A percentile compares a stretch with the other conserved stretches of the same genome.
These are phyloP conservation scores for Graphilbum ipis-grandicollis DNA, from an alignment of 2,329 filamentous ascomycete genomes.

Conservation along the genomic window DNA sequence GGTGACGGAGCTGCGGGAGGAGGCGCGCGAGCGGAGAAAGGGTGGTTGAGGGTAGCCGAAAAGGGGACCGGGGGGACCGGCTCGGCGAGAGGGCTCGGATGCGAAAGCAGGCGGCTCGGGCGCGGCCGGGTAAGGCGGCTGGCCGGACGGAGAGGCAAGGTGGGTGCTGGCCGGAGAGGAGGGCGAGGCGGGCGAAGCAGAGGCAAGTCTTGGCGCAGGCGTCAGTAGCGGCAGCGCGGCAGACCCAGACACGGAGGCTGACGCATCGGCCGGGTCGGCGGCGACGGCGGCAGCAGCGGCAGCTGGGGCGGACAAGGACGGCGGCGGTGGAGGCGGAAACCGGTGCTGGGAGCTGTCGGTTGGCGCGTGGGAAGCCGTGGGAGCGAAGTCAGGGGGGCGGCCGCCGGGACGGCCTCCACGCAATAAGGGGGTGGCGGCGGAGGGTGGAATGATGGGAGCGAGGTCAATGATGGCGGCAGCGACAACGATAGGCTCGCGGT, in stretches of 20 bases:
- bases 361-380: conserved; percentile 30
- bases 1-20: conserved; percentile 25
- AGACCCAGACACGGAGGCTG: background rate
- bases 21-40: conserved; percentile 25
- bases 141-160: conserved; percentile 14
- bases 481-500: too few species aligned
- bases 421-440: background rate
- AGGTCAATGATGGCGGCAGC: too few species aligned
- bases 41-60: conserved; percentile 16
- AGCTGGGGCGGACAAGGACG: too few species aligned
- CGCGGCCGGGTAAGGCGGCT: conserved; percentile 15
- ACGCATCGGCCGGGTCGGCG: background rate
- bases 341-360: conserved; percentile 7
- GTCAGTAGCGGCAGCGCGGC: too few species aligned
- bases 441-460: too few species aligned
- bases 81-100: conserved; percentile 6
- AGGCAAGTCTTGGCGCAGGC: too few species aligned
- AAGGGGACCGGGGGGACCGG: conserved; percentile 8
- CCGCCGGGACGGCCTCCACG: conserved; percentile 27
- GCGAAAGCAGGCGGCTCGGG: background rate
- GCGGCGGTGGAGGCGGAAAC: conserved; percentile 6
- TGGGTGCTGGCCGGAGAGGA: conserved; percentile 3
- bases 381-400: conserved; percentile 22
- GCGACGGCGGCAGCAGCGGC: background rate
- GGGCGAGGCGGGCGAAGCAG: too few species aligned